Evolutionary conservation across 2,329 filamentous ascomycete genomes (phyloP), one percentile per base, ranked within the genome.

Genomic region (Magnaporthales sp.): DNA sequence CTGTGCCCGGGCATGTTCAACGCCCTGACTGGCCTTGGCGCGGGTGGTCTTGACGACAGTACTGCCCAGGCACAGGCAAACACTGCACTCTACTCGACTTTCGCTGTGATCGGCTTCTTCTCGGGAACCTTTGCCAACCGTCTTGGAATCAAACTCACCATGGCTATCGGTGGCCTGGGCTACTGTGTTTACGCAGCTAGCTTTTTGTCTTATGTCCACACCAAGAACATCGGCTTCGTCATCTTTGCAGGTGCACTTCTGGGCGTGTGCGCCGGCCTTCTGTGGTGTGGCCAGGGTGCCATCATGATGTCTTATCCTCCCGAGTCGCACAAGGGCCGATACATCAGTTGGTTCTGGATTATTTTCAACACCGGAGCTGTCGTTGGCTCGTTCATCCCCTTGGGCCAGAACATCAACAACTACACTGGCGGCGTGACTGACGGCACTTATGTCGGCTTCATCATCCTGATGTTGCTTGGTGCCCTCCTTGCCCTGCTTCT

Each of bases 331-430:
- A 97, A 97, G 82, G 93, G 93, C 61, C 88, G 89, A 68, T 97
- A 93, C 77, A 96, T 97, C 76, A 91, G 91, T 68, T 89, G 88
- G 80, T 97, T 97, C 80, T 97, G 93, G 93, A 88, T 93, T 76
- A 96, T 97, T 73, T 97, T 97, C 84, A 97, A 97, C 78, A 78
- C 93, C 68, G 93, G 93, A 72, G 93, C 89, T 72, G 93, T 97
- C 68, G 92, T 97, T 76, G 93, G 93, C 69, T 88, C 89, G 73
- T 78, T 89, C 72, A 91, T 92, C 68, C 89, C 89, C n/a, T 84
- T 92, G 4, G 90, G 84, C 69, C 84, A 91, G 76, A 91, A 91
- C 78, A 69, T 72, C 66, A 64, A 72, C 67, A 66, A 68, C 31
- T 70, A 67, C 5, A 46, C 58, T 1, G 66, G 64, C 64, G 26